Evolutionary conservation across 1,139 yeast genomes (phyloP).

Genomic region (Neolecta irregularis): DNA sequence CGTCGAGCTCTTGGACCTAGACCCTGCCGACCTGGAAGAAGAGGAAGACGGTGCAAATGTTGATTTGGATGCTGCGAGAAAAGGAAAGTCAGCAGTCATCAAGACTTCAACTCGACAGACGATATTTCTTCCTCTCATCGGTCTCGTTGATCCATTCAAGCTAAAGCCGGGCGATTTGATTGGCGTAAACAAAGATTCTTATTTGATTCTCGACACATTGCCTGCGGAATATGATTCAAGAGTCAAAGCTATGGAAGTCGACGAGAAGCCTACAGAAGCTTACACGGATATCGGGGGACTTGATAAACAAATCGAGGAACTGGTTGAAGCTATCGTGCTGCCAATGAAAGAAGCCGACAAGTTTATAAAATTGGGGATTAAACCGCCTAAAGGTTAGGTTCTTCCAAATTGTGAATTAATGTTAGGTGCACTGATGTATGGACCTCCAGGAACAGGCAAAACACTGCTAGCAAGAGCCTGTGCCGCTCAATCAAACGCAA

Average conservation of each 20-base stretch:
- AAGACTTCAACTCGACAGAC: constrained; percentile 97
- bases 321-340: constrained; percentile 92
- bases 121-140: constrained; percentile 87
- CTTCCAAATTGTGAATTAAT: background rate
- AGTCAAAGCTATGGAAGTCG: constrained; percentile 98
- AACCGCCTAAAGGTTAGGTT: constrained; percentile 64
- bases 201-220: constrained; percentile 77
- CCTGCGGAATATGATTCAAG: constrained; percentile 96
- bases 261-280: constrained; percentile 93
- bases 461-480: constrained; percentile 94
- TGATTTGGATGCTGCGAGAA: constrained; percentile 79
- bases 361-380: constrained; percentile 80
- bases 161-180: constrained; percentile 92
- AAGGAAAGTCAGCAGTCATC: constrained; percentile 95
- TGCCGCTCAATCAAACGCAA: constrained; percentile 99
- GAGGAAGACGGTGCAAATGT: constrained; percentile 95
- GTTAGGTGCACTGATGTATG: constrained; percentile 80
- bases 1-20: constrained; percentile 80
- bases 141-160: constrained; percentile 75
- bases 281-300: constrained; percentile 95
- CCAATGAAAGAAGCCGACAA: constrained; percentile 98
- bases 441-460: constrained; percentile 99
- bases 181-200: constrained; percentile 95
- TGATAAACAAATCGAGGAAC: constrained; percentile 93
- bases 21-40: constrained; percentile 69